These are phyloP conservation scores for Aspergillus aculeatus DNA, from an alignment of 2,329 filamentous ascomycete species.

Conservation along the genomic window DNA sequence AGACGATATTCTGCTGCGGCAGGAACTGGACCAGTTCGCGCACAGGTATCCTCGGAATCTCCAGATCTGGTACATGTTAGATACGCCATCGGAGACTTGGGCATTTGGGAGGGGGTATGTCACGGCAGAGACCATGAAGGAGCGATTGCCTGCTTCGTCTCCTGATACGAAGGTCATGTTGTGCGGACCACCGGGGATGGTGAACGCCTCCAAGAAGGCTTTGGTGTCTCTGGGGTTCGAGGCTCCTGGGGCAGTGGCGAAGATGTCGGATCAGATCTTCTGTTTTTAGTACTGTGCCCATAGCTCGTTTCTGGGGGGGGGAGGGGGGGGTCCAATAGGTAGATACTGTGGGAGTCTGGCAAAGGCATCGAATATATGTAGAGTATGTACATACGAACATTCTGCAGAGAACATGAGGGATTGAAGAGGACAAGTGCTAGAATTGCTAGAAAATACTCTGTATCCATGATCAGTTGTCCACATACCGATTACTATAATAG, in stretches of 20 bases:
- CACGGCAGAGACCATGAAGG: constrained; percentile 51
- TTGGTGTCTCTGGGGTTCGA: constrained; percentile 53
- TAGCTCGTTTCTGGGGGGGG: too few species aligned
- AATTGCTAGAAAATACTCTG: too few species aligned
- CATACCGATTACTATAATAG: too few species aligned
- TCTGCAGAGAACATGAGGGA: too few species aligned
- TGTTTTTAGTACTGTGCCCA: constrained; percentile 42
- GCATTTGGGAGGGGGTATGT: constrained; percentile 51
- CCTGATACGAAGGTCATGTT: constrained; percentile 55
- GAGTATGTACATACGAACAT: too few species aligned
- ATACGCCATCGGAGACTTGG: constrained; percentile 51
- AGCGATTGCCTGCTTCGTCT: constrained; percentile 49
- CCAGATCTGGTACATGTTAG: constrained; percentile 57
- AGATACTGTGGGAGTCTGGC: too few species aligned
- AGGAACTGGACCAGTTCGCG: constrained; percentile 57
- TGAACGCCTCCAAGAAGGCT: constrained; percentile 56
- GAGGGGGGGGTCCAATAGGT: too few species aligned
- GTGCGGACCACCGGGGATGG: constrained; percentile 62
- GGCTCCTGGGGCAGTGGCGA: constrained; percentile 50
- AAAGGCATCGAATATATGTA: too few species aligned
- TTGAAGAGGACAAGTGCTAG: too few species aligned
- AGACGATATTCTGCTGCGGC: constrained; percentile 58
- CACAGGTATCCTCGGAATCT: constrained; percentile 54
- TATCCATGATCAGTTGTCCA: too few species aligned
- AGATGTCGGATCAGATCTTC: constrained; percentile 58